Evolutionary conservation across 495 filamentous ascomycete genomes (phyloP).

Genomic region (Aspergillus bertholletiae): DNA sequence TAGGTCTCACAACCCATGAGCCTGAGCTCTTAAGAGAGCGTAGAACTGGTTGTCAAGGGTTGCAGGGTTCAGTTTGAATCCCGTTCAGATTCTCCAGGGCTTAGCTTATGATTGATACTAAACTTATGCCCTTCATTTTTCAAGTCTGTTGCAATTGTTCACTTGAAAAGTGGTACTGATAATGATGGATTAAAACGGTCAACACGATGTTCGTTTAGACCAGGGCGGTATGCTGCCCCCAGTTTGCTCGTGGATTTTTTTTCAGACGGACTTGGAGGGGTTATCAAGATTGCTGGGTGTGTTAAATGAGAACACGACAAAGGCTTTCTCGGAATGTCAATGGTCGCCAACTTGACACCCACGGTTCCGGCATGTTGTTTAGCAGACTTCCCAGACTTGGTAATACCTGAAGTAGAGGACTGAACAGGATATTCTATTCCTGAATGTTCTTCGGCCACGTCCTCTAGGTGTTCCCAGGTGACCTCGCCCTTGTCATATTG

Average conservation of each 20-base stretch:
- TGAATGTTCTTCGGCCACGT: not conserved
- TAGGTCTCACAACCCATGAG: not conserved
- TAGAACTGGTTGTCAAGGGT: not conserved
- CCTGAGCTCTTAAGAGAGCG: not conserved
- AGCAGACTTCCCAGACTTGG: not conserved
- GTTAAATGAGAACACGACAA: not conserved
- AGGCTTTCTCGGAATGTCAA: not conserved
- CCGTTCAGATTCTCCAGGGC: not conserved
- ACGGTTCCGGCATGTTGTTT: not conserved
- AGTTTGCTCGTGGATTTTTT: not conserved
- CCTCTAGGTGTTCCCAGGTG: constrained; percentile 11
- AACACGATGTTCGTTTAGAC: not conserved
- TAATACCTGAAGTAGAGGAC: not conserved
- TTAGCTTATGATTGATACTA: not conserved
- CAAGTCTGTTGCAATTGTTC: not conserved
- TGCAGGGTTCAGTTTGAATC: not conserved
- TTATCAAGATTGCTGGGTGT: not conserved
- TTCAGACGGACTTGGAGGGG: not conserved
- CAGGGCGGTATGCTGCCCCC: not conserved
- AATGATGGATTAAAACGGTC: not conserved
- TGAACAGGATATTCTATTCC: not conserved
- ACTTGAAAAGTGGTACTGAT: not conserved
- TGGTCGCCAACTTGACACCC: not conserved
- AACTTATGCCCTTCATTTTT: not conserved
- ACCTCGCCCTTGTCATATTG: not conserved